Percentiles rank a stretch among this genome's conserved stretches.
These are phyloP conservation scores for Aspergillus costaricaensis DNA, from an alignment of 2,329 filamentous ascomycete genomes.

Conservation along the genomic window DNA sequence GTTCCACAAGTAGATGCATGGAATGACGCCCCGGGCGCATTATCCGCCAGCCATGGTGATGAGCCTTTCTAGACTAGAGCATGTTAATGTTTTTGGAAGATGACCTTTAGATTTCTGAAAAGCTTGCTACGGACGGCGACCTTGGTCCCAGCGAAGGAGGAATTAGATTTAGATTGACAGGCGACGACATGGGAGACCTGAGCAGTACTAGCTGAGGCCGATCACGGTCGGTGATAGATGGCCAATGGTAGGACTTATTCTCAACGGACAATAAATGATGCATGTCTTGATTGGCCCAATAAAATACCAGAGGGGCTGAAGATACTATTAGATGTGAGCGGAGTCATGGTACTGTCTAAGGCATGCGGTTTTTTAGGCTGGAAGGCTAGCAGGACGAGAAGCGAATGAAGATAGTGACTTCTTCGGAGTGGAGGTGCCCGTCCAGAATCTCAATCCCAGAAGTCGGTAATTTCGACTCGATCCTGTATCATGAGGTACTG, in stretches of 20 bases:
- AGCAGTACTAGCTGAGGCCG: neutral
- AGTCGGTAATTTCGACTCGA: constrained; percentile 8
- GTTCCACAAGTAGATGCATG: neutral
- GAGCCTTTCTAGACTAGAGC: constrained; percentile 9
- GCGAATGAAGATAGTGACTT: neutral
- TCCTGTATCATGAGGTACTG: constrained; percentile 12
- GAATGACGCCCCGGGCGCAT: constrained; percentile 12
- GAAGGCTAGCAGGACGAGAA: neutral
- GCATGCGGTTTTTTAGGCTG: constrained; percentile 8
- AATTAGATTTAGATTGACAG: no score
- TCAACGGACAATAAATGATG: neutral
- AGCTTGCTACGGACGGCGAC: neutral
- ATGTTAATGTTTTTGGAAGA: constrained; percentile 12
- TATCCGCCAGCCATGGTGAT: constrained; percentile 5
- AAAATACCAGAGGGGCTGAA: neutral
- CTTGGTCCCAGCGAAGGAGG: neutral
- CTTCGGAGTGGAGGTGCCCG: constrained; percentile 10
- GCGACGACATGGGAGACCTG: no score
- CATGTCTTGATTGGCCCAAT: neutral
- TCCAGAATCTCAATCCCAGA: constrained; percentile 10
- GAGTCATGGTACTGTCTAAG: neutral
- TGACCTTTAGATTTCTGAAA: neutral
- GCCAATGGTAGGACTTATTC: neutral
- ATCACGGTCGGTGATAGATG: neutral
- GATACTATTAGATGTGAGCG: neutral